These are phyloP conservation scores for Hypocrella siamensis DNA, from an alignment of 2,329 filamentous ascomycete genomes.

Conservation along the genomic window DNA sequence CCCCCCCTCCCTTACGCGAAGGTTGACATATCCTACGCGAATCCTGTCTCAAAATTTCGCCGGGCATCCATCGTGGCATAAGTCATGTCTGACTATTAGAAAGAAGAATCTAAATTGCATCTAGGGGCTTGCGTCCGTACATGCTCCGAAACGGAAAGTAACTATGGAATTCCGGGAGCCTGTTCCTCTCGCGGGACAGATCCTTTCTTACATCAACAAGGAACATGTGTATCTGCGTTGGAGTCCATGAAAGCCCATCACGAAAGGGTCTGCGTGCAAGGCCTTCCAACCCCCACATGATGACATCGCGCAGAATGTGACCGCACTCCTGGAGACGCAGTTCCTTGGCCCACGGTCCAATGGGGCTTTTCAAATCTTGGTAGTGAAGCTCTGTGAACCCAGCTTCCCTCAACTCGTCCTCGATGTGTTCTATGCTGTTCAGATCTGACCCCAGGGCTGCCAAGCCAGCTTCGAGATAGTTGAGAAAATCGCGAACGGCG, in stretches of 20 bases:
- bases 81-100: too few relatives aligned
- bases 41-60: too few relatives aligned
- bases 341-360: conserved; percentile 31
- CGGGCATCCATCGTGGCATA: too few relatives aligned
- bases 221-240: conserved; percentile 26
- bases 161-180: conserved; percentile 18
- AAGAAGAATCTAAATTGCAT: not conserved
- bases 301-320: conserved; percentile 25
- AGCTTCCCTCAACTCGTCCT: conserved; percentile 18
- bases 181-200: conserved; percentile 17
- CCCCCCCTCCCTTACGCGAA: too few relatives aligned
- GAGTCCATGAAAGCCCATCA: conserved; percentile 23
- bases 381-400: conserved; percentile 26
- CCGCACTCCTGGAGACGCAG: conserved; percentile 27
- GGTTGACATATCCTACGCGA: too few relatives aligned
- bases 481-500: conserved; percentile 29
- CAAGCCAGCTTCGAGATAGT: conserved; percentile 24
- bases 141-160: conserved; percentile 25
- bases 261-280: conserved; percentile 21
- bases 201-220: conserved; percentile 23
- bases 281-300: conserved; percentile 23
- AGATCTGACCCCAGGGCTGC: conserved; percentile 24
- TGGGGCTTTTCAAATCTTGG: conserved; percentile 28
- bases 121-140: conserved; percentile 21
- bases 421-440: conserved; percentile 20